These are phyloP conservation scores for Suillus fuscotomentosus DNA, from an alignment of 768 basidiomycete genomes.

Conservation along the genomic window DNA sequence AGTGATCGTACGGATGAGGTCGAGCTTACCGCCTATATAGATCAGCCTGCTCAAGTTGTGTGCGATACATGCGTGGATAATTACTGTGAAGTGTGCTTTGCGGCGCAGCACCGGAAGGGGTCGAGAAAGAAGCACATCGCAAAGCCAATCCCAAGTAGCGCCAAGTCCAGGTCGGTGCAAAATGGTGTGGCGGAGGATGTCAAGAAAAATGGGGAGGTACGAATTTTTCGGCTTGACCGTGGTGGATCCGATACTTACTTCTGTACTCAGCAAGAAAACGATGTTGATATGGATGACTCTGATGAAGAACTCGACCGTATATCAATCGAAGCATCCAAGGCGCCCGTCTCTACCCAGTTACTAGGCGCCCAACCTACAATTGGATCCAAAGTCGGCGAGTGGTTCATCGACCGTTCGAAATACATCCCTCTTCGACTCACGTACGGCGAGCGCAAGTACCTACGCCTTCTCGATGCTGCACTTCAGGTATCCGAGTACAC, in stretches of 20 bases:
- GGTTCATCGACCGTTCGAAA: slow-evolving; percentile 82
- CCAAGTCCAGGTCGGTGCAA: slow-evolving; percentile 10
- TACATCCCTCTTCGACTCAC: slow-evolving; percentile 80
- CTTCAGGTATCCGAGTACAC: slow-evolving; percentile 86
- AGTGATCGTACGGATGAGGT: not conserved
- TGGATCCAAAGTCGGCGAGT: slow-evolving; percentile 70
- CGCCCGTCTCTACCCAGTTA: slow-evolving; percentile 27
- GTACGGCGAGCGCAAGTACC: slow-evolving; percentile 74
- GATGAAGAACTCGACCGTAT: slow-evolving; percentile 42
- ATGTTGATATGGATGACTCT: slow-evolving; percentile 35
- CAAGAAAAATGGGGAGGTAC: slow-evolving; percentile 18
- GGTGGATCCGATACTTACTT: slow-evolving; percentile 9
- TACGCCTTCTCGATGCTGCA: slow-evolving; percentile 83
- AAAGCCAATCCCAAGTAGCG: slow-evolving; percentile 40
- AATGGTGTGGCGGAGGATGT: slow-evolving; percentile 15
- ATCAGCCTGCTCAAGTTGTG: slow-evolving; percentile 76
- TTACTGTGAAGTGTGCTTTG: slow-evolving; percentile 86
- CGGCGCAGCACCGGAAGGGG: slow-evolving; percentile 82
- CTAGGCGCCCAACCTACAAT: slow-evolving; percentile 57
- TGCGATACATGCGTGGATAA: slow-evolving; percentile 73
- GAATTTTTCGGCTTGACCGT: not conserved
- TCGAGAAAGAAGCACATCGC: slow-evolving; percentile 62
- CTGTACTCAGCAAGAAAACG: slow-evolving; percentile 25
- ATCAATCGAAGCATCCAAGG: slow-evolving; percentile 19
- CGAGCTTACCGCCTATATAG: slow-evolving; percentile 33